phyloP scores from a whole-genome alignment of 2,329 filamentous ascomycete genomes.

The Coniochaeta prunicola region DNA sequence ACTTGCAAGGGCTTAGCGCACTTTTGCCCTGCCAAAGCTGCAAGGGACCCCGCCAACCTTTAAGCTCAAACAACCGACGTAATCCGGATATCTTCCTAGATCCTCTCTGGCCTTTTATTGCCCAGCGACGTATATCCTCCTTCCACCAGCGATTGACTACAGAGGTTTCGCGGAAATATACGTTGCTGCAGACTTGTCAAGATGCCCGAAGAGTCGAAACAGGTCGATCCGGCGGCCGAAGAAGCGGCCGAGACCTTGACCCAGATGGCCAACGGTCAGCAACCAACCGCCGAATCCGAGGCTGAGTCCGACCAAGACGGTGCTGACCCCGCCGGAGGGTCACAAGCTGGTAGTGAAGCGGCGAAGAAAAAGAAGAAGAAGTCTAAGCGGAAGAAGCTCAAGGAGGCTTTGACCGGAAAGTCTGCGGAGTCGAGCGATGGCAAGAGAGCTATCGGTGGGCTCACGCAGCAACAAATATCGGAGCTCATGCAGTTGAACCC shows the following conservation, averaged over 20 bases:
- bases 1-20: background rate
- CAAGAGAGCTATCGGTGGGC: constrained; percentile 43
- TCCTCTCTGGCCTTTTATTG: background rate
- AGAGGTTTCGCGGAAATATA: background rate
- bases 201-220: constrained; percentile 57
- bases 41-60: background rate
- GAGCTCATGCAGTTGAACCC: constrained; percentile 68
- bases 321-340: constrained; percentile 28
- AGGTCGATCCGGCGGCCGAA: constrained; percentile 42
- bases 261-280: constrained; percentile 34
- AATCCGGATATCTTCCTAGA: background rate
- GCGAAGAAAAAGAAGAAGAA: constrained; percentile 52
- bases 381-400: constrained; percentile 57
- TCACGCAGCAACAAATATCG: constrained; percentile 50
- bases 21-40: background rate
- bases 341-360: constrained; percentile 18
- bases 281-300: constrained; percentile 37
- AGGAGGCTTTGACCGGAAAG: constrained; percentile 33
- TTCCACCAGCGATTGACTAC: background rate
- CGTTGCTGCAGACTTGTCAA: background rate
- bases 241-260: constrained; percentile 27
- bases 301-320: constrained; percentile 36
- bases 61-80: background rate
- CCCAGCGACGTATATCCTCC: background rate
- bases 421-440: constrained; percentile 27